Percentiles rank a stretch among this genome's conserved stretches.
phyloP scores from a whole-genome alignment of 2,329 filamentous ascomycete species.

The Botrytis sinoallii region DNA sequence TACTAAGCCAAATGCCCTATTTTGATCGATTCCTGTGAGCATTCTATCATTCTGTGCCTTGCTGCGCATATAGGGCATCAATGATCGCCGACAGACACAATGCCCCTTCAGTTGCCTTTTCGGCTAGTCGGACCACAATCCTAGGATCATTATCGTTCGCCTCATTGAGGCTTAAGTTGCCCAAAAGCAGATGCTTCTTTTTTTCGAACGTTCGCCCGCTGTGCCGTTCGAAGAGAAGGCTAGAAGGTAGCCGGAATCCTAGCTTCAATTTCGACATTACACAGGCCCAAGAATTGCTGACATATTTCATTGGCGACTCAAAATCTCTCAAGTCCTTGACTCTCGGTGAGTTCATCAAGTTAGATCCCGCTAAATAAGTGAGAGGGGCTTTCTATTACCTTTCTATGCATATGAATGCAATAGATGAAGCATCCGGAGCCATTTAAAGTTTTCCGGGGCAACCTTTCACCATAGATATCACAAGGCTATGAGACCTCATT shows the following conservation, averaged over 20 bases:
- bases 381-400: not conserved
- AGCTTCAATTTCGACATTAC: not conserved
- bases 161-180: constrained; percentile 18
- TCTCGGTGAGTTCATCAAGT: constrained; percentile 19
- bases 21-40: not conserved
- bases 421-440: not conserved
- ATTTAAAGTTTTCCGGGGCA: constrained; percentile 10
- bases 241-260: not conserved
- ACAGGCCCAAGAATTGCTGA: constrained; percentile 13
- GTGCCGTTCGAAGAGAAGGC: constrained; percentile 7
- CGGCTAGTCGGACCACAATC: constrained; percentile 8
- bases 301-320: not conserved
- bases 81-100: not conserved
- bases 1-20: not conserved
- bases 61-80: constrained; percentile 17
- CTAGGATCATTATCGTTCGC: constrained; percentile 13
- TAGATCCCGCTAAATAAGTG: not conserved
- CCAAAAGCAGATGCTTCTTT: constrained; percentile 2
- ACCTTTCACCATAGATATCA: not conserved
- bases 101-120: constrained; percentile 10
- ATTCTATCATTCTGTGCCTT: constrained; percentile 8
- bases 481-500: not conserved
- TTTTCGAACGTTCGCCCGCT: not conserved
- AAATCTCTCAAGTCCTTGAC: not conserved
- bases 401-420: constrained; percentile 12